Conservation (phyloP, 345 rosid genomes). For the Salix exigua region DNA sequence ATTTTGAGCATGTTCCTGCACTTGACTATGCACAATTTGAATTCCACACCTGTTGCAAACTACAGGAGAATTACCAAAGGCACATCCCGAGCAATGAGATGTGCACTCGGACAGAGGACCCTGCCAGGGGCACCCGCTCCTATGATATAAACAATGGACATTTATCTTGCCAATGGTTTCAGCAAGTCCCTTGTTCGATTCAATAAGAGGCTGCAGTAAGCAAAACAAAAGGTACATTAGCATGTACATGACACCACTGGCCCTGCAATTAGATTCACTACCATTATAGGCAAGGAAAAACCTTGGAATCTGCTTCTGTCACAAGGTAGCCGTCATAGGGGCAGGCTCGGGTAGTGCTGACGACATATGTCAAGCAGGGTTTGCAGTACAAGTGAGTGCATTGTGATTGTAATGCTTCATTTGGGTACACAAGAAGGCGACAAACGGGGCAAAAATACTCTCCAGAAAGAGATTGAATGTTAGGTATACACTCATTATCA, state of each 20-base stretch:
- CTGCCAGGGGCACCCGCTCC: slow-evolving; percentile 87
- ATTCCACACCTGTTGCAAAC: slow-evolving; percentile 63
- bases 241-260: neutral
- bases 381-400: slow-evolving; percentile 82
- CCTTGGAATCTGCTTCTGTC: slow-evolving; percentile 83
- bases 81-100: slow-evolving; percentile 66
- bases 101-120: slow-evolving; percentile 63
- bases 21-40: slow-evolving; percentile 62
- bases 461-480: slow-evolving; percentile 65
- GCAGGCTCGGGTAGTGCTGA: slow-evolving; percentile 64
- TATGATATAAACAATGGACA: slow-evolving; percentile 63
- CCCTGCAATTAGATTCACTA: neutral
- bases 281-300: slow-evolving; percentile 11
- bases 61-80: slow-evolving; percentile 67
- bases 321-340: slow-evolving; percentile 82
- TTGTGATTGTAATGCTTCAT: slow-evolving; percentile 76
- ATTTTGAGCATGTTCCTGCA: slow-evolving; percentile 68
- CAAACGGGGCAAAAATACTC: slow-evolving; percentile 84
- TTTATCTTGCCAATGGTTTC: slow-evolving; percentile 58
- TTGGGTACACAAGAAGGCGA: slow-evolving; percentile 67
- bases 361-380: slow-evolving; percentile 58
- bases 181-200: slow-evolving; percentile 57
- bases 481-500: slow-evolving; percentile 65
- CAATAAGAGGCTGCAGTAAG: slow-evolving; percentile 58
- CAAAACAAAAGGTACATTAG: slow-evolving; percentile 3